Base-by-base conservation (phyloP, 768 basidiomycete genomes). In the Kwoniella mangroviensis region DNA sequence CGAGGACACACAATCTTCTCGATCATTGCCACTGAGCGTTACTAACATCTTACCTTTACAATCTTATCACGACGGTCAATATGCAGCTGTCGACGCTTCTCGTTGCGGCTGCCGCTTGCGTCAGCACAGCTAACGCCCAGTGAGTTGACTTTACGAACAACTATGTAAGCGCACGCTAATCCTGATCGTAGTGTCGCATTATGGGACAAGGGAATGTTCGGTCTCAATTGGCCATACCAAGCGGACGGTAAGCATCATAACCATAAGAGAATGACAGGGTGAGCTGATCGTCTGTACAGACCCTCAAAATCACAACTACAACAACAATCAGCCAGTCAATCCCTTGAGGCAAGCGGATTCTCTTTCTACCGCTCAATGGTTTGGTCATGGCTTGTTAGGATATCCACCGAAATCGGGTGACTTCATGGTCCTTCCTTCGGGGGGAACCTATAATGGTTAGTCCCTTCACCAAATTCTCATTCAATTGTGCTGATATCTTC, bases 191-290 rank as follows among this genome's bases (percentile, higher is more conserved):
- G 67, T 67, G 70, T 73, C 51, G 71, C 75, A 26, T 63, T 75
- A n/a, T 78, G 73, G 73, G 64, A 76, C 69, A 65, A 69, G 49
- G 75, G 72, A 34, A 68, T 79, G 72, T 79, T 79, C 55, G 78
- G 78, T n/a, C 42, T 69, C 45, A 79, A 79, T 51, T 79, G 63
- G 24, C 78, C 78, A 9, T 41, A 70, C 24, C 74, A 77, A 62
- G 63, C 68, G 11, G 70, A 51, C 28, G 73, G 75, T 76, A 53
- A 53, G 73, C 63, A 13, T 54, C n/a, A 7, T 15, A 12, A 24
- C 57, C 24, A 19, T 22, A 22, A 6, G 10, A 34, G 43, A 11
- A 19, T 43, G 12, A 5, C 24, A 22, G 11, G 3, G 53, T 0
- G 15, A 60, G 19, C 26, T 58, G 17, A 58, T 34, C 11, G 24